Evolutionary conservation across 2,329 filamentous ascomycete genomes (phyloP).

Genomic region (Blastomyces silverae): DNA sequence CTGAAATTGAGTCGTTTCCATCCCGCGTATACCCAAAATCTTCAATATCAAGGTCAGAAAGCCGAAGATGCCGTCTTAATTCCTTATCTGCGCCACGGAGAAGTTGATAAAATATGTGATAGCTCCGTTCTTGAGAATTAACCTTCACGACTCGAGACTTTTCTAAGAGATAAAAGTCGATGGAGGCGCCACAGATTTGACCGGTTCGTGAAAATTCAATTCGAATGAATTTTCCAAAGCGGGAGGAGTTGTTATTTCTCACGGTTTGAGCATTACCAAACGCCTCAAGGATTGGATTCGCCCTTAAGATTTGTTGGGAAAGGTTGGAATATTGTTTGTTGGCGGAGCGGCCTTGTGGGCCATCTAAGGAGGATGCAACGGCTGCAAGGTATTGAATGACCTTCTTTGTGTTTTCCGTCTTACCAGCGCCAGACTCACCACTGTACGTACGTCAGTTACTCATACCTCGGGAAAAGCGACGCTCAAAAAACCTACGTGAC

Average conservation of each 20-base stretch:
- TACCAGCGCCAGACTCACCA: conserved; percentile 94
- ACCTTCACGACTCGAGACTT: conserved; percentile 95
- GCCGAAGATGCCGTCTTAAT: conserved; percentile 68
- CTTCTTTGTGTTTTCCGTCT: conserved; percentile 99
- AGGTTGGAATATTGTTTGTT: conserved; percentile 70
- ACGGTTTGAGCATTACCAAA: conserved; percentile 98
- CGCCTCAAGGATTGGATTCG: conserved; percentile 94
- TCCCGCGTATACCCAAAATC: conserved; percentile 88
- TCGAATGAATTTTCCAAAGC: conserved; percentile 97
- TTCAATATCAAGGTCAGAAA: conserved; percentile 67
- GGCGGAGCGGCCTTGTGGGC: conserved; percentile 54
- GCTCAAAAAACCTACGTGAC: conserved; percentile 58
- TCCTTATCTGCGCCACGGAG: conserved; percentile 70
- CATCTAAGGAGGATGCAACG: conserved; percentile 72
- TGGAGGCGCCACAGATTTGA: conserved; percentile 90
- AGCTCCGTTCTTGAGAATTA: conserved; percentile 83
- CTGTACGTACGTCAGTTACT: conserved; percentile 28
- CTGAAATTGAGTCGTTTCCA: conserved; percentile 84
- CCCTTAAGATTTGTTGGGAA: conserved; percentile 90
- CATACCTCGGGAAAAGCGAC: not conserved
- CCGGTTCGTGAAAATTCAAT: conserved; percentile 88
- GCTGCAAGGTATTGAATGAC: conserved; percentile 97
- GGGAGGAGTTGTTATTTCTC: conserved; percentile 94
- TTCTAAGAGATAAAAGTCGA: conserved; percentile 96
- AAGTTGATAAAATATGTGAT: conserved; percentile 96